Base-by-base conservation (phyloP, 2,329 filamentous ascomycete genomes). In the Paracorniculantispora psalliotae region DNA sequence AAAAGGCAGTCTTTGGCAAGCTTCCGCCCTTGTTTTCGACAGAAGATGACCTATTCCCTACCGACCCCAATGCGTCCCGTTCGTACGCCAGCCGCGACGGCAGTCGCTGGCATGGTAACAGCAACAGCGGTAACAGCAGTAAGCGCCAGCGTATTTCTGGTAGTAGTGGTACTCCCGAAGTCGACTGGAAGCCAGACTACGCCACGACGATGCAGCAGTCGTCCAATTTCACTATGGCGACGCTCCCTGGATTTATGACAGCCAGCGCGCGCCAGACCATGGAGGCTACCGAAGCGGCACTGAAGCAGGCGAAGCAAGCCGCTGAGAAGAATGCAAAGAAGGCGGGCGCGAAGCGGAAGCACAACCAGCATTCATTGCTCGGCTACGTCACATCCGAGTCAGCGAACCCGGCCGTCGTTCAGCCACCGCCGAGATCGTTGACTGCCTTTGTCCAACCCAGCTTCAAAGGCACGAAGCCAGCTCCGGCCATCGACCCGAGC, bases 21-120 rank as follows among this genome's bases (percentile, higher is more conserved):
- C 73, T 86, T 43, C 79, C 81, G 0, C 68, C 72, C 23, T 79
- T 87, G 72, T 81, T 81, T 59, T 79, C 75, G 46, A 75, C 78
- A 0, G 85, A 90, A 65, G 91, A 94, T 68, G 82, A 89, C 62
- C 68, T 81, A 12, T 91, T 86, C 73, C 88, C 90, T 0, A 66
- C 84, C 3, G 84, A 88, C 50, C 88, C 88, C 4, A 77, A 81
- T 23, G 71, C 77, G 17, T 63, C 63, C 3, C 33, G 10, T 13
- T 13, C 5, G 67, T 78, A 39, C 43, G 60, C 48, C 19, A n/a
- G 12, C 49, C 63, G 68, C 37, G 68, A 66, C 49, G 70, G 69
- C 57, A 59, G 63, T 15, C 63, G 66, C 17, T 65, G 64, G 30
- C 28, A 3, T 7, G 54, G 15, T 55, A 61, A 19, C 59, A 62